Percentiles rank a stretch among this genome's conserved stretches.
phyloP scores from a whole-genome alignment of 73 alveolate genomes.

The Stentor roeselii region DNA sequence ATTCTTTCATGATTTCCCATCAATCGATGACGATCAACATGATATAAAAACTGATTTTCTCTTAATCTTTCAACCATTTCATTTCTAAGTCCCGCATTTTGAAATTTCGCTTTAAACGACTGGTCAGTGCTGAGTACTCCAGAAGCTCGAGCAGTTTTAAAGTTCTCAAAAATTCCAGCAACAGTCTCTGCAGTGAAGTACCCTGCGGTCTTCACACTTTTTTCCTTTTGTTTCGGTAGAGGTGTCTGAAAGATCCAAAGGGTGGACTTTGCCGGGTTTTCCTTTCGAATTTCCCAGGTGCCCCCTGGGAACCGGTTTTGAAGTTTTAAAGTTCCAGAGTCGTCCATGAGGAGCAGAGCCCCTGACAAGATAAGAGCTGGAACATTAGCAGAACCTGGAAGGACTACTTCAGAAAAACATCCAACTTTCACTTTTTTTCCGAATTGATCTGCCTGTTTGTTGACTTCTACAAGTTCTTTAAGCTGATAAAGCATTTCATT shows the following conservation, averaged over 20 bases:
- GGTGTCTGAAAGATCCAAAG: not conserved
- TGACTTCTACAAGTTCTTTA: not conserved
- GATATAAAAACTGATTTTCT: not conserved
- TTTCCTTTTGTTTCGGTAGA: not conserved
- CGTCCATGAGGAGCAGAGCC: not conserved
- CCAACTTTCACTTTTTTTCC: not conserved
- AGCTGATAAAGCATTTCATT: not conserved
- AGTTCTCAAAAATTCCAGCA: not conserved
- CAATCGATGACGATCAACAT: not conserved
- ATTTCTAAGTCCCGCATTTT: not conserved
- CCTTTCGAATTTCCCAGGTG: constrained; percentile 3
- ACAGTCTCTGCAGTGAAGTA: not conserved
- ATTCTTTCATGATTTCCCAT: not conserved
- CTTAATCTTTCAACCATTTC: not conserved
- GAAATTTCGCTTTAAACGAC: not conserved
- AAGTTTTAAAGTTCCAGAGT: not conserved
- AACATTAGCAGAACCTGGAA: constrained; percentile 11
- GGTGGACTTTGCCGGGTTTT: not conserved
- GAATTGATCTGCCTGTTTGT: not conserved
- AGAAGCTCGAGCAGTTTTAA: no score
- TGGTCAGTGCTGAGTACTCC: not conserved
- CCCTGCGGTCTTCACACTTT: not conserved
- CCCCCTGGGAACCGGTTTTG: not conserved
- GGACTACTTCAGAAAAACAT: not conserved
- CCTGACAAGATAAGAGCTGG: not conserved